phyloP scores from a whole-genome alignment of 2,329 filamentous ascomycete genomes.

The Escovopsis sp. region DNA sequence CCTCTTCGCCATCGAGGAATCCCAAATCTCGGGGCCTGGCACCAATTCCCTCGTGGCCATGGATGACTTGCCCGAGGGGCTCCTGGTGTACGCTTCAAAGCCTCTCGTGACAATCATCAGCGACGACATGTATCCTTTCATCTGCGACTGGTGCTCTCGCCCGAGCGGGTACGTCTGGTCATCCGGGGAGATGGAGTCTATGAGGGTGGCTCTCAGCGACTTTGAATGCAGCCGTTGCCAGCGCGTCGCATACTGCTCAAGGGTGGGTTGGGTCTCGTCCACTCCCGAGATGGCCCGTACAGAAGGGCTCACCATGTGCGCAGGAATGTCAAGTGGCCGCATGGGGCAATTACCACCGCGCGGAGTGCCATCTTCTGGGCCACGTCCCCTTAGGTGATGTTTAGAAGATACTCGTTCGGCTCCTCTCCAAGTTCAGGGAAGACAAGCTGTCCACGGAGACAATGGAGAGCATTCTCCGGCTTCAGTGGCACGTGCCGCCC shows the following conservation, averaged over 20 bases:
- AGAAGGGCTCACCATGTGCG: background rate
- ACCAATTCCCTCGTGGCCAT: too few relatives aligned
- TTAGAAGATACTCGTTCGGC: background rate
- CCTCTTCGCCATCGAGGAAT: too few relatives aligned
- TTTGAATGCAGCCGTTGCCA: background rate
- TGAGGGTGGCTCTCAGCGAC: too few relatives aligned
- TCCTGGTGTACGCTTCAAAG: too few relatives aligned
- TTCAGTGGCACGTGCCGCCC: too few relatives aligned
- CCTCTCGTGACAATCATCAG: too few relatives aligned
- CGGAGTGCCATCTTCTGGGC: slow-evolving; percentile 1
- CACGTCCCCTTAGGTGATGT: background rate
- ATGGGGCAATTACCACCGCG: slow-evolving; percentile 4
- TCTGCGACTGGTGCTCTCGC: too few relatives aligned
- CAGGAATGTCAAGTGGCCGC: background rate
- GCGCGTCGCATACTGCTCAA: slow-evolving; percentile 1
- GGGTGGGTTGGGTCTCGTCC: background rate
- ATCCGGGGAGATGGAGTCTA: too few relatives aligned
- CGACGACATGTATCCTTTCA: too few relatives aligned
- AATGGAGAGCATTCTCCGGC: background rate
- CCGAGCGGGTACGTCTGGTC: too few relatives aligned
- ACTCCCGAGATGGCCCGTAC: background rate
- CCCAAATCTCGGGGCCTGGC: too few relatives aligned
- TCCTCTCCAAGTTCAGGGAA: background rate
- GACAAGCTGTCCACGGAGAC: background rate
- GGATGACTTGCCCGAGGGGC: too few relatives aligned